A percentile compares a stretch with the other conserved stretches of the same genome.
Conservation (phyloP, 139 green algal genomes). For the Pleodorina starrii region DNA sequence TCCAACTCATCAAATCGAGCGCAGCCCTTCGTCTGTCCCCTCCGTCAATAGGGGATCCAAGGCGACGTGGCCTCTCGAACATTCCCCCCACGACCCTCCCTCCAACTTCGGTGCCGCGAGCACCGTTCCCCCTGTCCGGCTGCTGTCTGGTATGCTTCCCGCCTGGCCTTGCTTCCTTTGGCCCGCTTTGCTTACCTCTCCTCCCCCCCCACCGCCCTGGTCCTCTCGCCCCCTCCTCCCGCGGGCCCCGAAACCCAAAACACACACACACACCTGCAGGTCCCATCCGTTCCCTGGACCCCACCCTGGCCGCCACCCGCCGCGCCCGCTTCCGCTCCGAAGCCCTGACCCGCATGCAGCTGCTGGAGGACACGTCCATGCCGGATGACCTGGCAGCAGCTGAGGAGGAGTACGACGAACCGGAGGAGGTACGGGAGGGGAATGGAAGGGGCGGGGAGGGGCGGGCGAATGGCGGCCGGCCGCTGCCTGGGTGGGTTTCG, state of each 20-base stretch:
- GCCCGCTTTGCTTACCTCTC: background rate
- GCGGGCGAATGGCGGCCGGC: no score
- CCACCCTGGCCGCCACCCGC: conserved; percentile 28
- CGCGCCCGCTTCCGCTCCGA: conserved; percentile 25
- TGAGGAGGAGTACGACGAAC: conserved; percentile 70
- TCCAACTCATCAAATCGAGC: no score
- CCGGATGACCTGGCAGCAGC: conserved; percentile 58
- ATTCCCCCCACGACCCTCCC: no score
- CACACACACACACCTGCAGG: no score
- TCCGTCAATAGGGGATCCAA: no score
- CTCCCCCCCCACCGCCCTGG: background rate
- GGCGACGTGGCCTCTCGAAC: no score
- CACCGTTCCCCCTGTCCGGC: no score
- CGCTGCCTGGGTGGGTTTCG: no score
- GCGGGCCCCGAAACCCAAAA: no score
- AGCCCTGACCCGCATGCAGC: background rate
- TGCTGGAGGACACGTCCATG: conserved; percentile 48
- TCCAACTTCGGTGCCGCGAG: no score
- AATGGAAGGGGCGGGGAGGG: background rate
- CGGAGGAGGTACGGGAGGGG: conserved; percentile 55
- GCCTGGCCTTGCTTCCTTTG: background rate
- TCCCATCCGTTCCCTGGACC: conserved; percentile 41
- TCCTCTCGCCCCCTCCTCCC: background rate
- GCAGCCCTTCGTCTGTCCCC: no score
- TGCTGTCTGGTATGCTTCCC: no score